A percentile compares a stretch with the other conserved stretches of the same genome.
phyloP scores from a whole-genome alignment of 1,284 basidiomycete species.

The Trametes hirsuta region DNA sequence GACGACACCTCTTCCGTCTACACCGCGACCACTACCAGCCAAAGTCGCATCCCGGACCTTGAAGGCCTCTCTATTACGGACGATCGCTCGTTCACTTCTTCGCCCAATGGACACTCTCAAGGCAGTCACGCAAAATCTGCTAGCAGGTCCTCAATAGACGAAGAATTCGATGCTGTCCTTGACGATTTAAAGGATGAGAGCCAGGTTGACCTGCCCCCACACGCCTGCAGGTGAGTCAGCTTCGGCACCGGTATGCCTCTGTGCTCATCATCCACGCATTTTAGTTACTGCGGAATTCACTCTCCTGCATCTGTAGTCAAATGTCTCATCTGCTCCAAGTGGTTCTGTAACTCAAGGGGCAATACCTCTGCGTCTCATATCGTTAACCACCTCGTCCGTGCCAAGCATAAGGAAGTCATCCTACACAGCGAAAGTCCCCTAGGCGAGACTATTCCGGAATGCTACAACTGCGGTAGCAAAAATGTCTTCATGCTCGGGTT shows the following conservation, averaged over 20 bases:
- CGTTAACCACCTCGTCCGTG: slow-evolving; percentile 97
- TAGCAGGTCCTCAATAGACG: slow-evolving; percentile 56
- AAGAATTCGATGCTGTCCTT: slow-evolving; percentile 84
- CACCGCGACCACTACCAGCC: slow-evolving; percentile 61
- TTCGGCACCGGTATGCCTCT: slow-evolving; percentile 4
- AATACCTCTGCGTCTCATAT: slow-evolving; percentile 99
- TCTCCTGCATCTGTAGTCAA: slow-evolving; percentile 97
- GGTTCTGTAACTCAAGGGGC: slow-evolving; percentile 99
- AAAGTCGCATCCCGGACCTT: slow-evolving; percentile 54
- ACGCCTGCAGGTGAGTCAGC: slow-evolving; percentile 87
- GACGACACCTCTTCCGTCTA: slow-evolving; percentile 88
- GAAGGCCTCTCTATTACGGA: slow-evolving; percentile 68
- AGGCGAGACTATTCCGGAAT: slow-evolving; percentile 97
- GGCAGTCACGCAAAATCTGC: slow-evolving; percentile 36
- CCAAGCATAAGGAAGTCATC: slow-evolving; percentile 99
- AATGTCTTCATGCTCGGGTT: slow-evolving; percentile 99
- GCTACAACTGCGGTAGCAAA: slow-evolving; percentile 99
- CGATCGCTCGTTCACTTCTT: slow-evolving; percentile 45
- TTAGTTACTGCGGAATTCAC: slow-evolving; percentile 98
- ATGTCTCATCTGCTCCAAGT: slow-evolving; percentile 94
- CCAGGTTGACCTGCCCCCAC: slow-evolving; percentile 82
- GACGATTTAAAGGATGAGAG: slow-evolving; percentile 89
- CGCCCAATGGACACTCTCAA: slow-evolving; percentile 43
- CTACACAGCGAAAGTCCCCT: slow-evolving; percentile 94
- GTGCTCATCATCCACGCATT: slow-evolving; percentile 7